A percentile compares a stretch with the other conserved stretches of the same genome.
These are phyloP conservation scores for Cutaneotrichosporon sp. DNA, from an alignment of 1,284 basidiomycete genomes.

Conservation along the genomic window DNA sequence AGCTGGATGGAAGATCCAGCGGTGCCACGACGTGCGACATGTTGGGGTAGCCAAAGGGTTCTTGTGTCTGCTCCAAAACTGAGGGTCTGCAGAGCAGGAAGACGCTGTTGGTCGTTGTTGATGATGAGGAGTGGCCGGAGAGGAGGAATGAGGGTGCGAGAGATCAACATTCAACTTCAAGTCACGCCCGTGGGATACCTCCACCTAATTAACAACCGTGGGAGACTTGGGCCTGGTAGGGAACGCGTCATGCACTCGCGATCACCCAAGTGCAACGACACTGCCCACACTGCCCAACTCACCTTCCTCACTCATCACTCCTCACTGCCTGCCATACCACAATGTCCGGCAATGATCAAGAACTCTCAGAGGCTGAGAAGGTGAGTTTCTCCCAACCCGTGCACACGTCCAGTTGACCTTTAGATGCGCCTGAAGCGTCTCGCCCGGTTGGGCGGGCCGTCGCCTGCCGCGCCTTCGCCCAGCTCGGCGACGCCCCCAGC, in stretches of 20 bases:
- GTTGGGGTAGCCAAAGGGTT: constrained; percentile 14
- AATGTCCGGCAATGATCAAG: constrained; percentile 34
- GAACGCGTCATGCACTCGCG: constrained; percentile 8
- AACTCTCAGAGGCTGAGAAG: constrained; percentile 49
- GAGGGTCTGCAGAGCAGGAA: too few species aligned
- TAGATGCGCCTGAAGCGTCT: constrained; percentile 86
- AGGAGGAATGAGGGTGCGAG: background rate
- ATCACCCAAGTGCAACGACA: background rate
- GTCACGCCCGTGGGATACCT: background rate
- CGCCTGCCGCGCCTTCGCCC: constrained; percentile 9
- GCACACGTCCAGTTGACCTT: background rate
- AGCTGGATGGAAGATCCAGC: constrained; percentile 91
- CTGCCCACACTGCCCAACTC: background rate
- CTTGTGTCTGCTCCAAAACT: background rate
- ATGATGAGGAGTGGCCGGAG: too few species aligned
- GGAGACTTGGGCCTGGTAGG: background rate
- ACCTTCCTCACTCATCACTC: background rate
- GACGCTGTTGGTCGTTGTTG: background rate
- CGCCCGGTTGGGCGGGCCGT: constrained; percentile 64
- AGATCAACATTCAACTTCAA: background rate
- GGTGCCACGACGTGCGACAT: constrained; percentile 87
- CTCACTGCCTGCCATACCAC: constrained; percentile 1
- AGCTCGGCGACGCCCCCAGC: constrained; percentile 49
- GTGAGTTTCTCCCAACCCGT: constrained; percentile 23
- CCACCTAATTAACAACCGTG: background rate